These are phyloP conservation scores for Parachaetomium inaequale DNA, from an alignment of 495 filamentous ascomycete genomes.

Conservation along the genomic window DNA sequence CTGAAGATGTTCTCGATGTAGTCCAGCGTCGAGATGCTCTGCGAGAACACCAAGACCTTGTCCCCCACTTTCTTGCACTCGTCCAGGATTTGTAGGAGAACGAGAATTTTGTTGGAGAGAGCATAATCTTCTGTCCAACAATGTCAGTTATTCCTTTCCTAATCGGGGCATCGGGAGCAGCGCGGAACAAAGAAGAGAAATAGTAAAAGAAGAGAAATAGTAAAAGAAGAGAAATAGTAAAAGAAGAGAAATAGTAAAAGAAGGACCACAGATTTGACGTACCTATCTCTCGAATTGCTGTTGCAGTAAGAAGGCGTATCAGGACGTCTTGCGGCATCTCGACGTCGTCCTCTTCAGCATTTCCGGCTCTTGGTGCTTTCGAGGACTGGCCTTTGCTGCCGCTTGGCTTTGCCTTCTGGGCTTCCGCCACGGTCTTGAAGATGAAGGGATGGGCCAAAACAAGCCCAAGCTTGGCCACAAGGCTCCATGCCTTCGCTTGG, in stretches of 20 bases:
- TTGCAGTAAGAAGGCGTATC: slow-evolving; percentile 27
- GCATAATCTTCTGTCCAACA: slow-evolving; percentile 34
- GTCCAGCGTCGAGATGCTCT: slow-evolving; percentile 64
- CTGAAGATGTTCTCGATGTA: slow-evolving; percentile 59
- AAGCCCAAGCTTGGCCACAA: slow-evolving; percentile 51
- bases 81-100: slow-evolving; percentile 63
- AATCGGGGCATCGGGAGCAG: no score
- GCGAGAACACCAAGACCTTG: slow-evolving; percentile 77
- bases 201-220: no score
- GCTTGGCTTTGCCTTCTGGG: slow-evolving; percentile 23
- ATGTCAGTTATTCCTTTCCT: no score
- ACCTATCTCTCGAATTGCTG: slow-evolving; percentile 30
- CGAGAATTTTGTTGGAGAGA: slow-evolving; percentile 61
- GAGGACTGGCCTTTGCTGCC: not conserved
- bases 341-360: slow-evolving; percentile 23
- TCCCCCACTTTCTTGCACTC: slow-evolving; percentile 59
- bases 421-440: slow-evolving; percentile 48
- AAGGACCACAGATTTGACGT: no score
- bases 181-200: no score
- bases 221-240: no score
- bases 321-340: slow-evolving; percentile 34
- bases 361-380: not conserved
- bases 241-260: no score
- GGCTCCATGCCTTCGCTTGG: slow-evolving; percentile 32
- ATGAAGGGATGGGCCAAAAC: slow-evolving; percentile 74